These are phyloP conservation scores for Colletotrichum camelliae DNA, from an alignment of 2,329 filamentous ascomycete genomes.

Conservation along the genomic window DNA sequence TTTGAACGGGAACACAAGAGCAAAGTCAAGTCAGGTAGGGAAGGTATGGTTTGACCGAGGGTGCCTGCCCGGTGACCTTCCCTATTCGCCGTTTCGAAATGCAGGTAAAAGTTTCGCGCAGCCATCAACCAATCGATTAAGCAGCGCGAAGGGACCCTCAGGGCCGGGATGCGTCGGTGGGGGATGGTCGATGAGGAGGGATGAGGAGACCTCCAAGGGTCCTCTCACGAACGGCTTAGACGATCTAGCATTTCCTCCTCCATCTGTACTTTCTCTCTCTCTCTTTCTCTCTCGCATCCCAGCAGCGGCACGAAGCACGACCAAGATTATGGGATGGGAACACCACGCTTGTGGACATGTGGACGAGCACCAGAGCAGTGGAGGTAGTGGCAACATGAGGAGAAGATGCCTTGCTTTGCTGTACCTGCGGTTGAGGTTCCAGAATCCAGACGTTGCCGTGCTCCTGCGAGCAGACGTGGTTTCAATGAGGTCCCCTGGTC, in stretches of 20 bases:
- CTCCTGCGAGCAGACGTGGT: conserved; percentile 7
- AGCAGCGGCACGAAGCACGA: neutral
- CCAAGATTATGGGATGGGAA: neutral
- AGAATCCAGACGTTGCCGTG: conserved; percentile 9
- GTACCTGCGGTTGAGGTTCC: neutral
- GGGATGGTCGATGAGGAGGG: neutral
- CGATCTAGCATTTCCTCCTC: neutral
- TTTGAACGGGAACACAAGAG: neutral
- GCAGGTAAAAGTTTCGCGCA: conserved; percentile 12
- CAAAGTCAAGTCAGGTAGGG: neutral
- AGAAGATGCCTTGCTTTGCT: neutral
- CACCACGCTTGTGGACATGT: neutral
- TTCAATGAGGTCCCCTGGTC: conserved; percentile 5
- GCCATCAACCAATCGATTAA: conserved; percentile 8
- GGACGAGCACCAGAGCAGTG: neutral
- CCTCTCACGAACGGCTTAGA: conserved; percentile 9
- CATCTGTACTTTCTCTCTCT: neutral
- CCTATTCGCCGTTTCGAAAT: conserved; percentile 16
- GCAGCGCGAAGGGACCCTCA: conserved; percentile 6
- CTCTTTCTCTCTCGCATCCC: neutral
- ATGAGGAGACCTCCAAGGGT: conserved; percentile 1
- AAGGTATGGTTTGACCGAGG: conserved; percentile 1
- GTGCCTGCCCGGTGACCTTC: neutral
- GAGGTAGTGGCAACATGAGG: neutral
- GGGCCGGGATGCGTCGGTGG: conserved; percentile 2